These are phyloP conservation scores for Besnoitia besnoiti DNA, from an alignment of 169 alveolate species.

Conservation along the genomic window DNA sequence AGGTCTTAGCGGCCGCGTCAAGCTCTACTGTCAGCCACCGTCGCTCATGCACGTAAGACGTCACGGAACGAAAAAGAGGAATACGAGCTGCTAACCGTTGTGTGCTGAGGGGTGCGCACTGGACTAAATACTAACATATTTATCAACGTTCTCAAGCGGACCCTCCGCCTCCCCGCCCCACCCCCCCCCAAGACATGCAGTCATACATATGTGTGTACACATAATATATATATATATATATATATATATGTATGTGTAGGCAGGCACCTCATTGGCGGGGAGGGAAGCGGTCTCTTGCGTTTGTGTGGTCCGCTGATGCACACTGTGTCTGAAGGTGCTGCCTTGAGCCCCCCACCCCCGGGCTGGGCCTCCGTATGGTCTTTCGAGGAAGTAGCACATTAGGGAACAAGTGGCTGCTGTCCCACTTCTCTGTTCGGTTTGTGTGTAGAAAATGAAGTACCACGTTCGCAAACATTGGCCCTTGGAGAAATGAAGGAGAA, in stretches of 20 bases:
- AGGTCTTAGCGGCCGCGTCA: slow-evolving; percentile 58
- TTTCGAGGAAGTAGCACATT: no score
- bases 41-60: slow-evolving; percentile 54
- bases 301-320: not conserved
- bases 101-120: no score
- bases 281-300: not conserved
- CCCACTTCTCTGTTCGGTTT: not conserved
- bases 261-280: no score
- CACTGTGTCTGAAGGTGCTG: not conserved
- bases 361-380: not conserved
- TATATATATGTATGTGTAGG: no score
- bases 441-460: slow-evolving; percentile 45
- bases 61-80: no score
- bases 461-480: slow-evolving; percentile 60
- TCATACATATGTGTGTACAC: not conserved
- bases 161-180: no score
- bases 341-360: not conserved
- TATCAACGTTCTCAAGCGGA: no score
- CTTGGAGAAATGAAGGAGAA: slow-evolving; percentile 41
- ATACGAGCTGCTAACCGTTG: no score
- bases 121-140: no score
- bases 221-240: no score
- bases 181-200: not conserved
- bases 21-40: slow-evolving; percentile 61
- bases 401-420: not conserved